Evolutionary conservation across 2,329 filamentous ascomycete genomes (phyloP).

Genomic region (Cladophialophora immunda): DNA sequence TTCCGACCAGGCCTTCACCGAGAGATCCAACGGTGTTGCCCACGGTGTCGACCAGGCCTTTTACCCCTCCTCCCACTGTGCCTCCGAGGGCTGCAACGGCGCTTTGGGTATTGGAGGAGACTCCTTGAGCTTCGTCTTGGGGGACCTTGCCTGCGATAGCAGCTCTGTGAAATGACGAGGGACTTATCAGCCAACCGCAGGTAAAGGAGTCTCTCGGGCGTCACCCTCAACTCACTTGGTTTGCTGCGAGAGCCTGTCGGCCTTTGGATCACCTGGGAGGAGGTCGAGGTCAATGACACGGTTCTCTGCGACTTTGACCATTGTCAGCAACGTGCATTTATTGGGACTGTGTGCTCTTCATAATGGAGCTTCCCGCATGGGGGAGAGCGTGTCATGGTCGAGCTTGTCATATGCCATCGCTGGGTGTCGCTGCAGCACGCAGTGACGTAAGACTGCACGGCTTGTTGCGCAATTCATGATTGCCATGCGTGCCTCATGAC

Average conservation of each 20-base stretch:
- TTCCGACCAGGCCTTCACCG: slow-evolving; percentile 34
- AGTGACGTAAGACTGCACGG: slow-evolving; percentile 8
- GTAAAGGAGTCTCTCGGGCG: not conserved
- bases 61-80: slow-evolving; percentile 35
- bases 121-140: slow-evolving; percentile 31
- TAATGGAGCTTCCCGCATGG: not conserved
- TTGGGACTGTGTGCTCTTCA: slow-evolving; percentile 2
- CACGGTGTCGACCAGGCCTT: slow-evolving; percentile 38
- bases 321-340: slow-evolving; percentile 41
- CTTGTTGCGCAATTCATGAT: not conserved
- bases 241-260: slow-evolving; percentile 31
- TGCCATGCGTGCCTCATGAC: slow-evolving; percentile 1
- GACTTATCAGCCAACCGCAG: not conserved
- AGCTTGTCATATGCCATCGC: slow-evolving; percentile 2
- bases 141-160: slow-evolving; percentile 33
- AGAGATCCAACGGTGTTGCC: slow-evolving; percentile 38
- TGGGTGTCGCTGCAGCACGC: not conserved
- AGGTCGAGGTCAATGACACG: slow-evolving; percentile 38
- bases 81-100: slow-evolving; percentile 36
- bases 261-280: slow-evolving; percentile 35
- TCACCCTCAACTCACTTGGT: slow-evolving; percentile 27
- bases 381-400: slow-evolving; percentile 13
- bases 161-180: slow-evolving; percentile 17
- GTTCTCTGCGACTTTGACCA: slow-evolving; percentile 40
- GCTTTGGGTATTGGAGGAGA: slow-evolving; percentile 34